Evolutionary conservation across 192 early-diverging fungal genomes (phyloP).

Genomic region (Linderina pennispora): DNA sequence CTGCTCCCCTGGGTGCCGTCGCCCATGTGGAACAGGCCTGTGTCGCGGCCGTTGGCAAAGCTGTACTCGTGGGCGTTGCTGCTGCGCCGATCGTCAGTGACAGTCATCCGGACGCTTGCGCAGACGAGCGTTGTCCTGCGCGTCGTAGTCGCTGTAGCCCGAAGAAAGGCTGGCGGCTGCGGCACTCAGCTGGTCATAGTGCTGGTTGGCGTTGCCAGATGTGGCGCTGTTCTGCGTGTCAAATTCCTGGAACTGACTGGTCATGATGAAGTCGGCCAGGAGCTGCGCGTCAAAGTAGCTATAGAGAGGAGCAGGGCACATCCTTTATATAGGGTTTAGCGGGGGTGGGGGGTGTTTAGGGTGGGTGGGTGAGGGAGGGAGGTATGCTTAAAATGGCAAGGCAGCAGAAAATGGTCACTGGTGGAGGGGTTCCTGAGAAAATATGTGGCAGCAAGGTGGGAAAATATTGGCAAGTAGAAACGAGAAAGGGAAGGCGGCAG

Average conservation of each 20-base stretch:
- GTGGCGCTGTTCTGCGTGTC: conserved; percentile 27
- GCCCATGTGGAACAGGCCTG: conserved; percentile 35
- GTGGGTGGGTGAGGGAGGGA: too few relatives aligned
- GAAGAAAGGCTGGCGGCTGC: conserved; percentile 15
- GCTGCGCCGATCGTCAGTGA: conserved; percentile 32
- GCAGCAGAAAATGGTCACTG: not conserved
- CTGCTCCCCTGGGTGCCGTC: conserved; percentile 23
- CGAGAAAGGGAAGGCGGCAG: too few relatives aligned
- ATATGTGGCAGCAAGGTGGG: too few relatives aligned
- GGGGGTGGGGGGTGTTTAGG: too few relatives aligned
- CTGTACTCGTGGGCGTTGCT: conserved; percentile 12
- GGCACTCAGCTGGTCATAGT: conserved; percentile 15
- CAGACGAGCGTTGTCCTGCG: conserved; percentile 39
- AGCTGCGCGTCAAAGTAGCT: conserved; percentile 48
- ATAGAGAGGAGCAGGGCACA: conserved; percentile 40
- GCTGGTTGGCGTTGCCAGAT: conserved; percentile 7
- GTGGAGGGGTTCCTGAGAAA: too few relatives aligned
- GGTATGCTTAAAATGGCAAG: too few relatives aligned
- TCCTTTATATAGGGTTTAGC: conserved; percentile 1
- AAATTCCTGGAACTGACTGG: conserved; percentile 39
- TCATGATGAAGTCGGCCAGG: conserved; percentile 47
- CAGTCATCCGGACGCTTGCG: conserved; percentile 44
- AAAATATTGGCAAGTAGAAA: too few relatives aligned
- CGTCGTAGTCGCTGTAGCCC: conserved; percentile 34
- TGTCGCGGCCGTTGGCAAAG: conserved; percentile 18